Evolutionary conservation across 306 rosid genomes (phyloP).

Genomic region (Pterocarpus santalinus): DNA sequence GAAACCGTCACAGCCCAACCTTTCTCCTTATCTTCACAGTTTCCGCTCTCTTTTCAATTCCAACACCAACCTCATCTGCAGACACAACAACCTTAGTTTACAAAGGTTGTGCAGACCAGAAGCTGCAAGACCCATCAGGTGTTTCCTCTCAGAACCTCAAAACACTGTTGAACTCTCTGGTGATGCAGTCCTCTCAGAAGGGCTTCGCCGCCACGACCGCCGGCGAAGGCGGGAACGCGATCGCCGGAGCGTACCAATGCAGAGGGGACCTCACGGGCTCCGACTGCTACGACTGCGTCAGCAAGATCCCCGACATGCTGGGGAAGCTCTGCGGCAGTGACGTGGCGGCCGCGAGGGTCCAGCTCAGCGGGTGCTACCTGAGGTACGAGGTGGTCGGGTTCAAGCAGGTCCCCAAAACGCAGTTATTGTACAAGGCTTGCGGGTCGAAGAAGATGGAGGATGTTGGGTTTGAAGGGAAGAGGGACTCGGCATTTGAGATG

Average conservation of each 20-base stretch:
- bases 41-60: background rate
- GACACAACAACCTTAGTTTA: slow-evolving; percentile 67
- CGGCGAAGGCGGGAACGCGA: slow-evolving; percentile 58
- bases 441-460: slow-evolving; percentile 54
- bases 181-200: slow-evolving; percentile 63
- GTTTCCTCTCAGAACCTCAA: slow-evolving; percentile 64
- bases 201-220: slow-evolving; percentile 63
- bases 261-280: slow-evolving; percentile 78
- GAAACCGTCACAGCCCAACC: slow-evolving; percentile 19
- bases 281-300: slow-evolving; percentile 71
- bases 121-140: slow-evolving; percentile 64
- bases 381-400: slow-evolving; percentile 79
- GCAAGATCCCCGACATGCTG: slow-evolving; percentile 55
- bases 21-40: slow-evolving; percentile 24
- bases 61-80: slow-evolving; percentile 18
- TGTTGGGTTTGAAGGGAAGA: slow-evolving; percentile 63
- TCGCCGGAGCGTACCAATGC: slow-evolving; percentile 83
- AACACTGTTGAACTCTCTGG: slow-evolving; percentile 56
- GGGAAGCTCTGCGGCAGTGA: slow-evolving; percentile 63
- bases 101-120: slow-evolving; percentile 81
- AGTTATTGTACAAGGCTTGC: slow-evolving; percentile 72
- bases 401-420: slow-evolving; percentile 59
- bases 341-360: slow-evolving; percentile 76
- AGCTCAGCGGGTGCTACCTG: slow-evolving; percentile 82
- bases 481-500: slow-evolving; percentile 75